These are phyloP conservation scores for Drosera capensis DNA, from an alignment of 148 eudicot species.

Conservation along the genomic window DNA sequence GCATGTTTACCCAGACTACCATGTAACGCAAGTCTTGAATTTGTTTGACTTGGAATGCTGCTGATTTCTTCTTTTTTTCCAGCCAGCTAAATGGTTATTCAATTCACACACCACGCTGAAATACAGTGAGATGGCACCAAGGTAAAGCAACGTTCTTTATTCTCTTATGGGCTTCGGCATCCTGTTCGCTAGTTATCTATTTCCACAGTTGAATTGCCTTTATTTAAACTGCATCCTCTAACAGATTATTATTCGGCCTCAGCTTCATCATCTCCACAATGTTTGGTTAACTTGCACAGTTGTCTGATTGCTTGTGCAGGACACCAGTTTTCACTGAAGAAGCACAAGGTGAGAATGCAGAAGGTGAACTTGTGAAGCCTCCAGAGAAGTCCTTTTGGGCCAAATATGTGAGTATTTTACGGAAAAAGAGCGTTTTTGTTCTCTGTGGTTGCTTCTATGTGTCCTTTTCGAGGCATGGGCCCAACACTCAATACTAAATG, in stretches of 20 bases:
- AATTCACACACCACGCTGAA: slow-evolving; percentile 75
- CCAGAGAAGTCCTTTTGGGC: slow-evolving; percentile 96
- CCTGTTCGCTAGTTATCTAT: not conserved
- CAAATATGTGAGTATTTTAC: slow-evolving; percentile 63
- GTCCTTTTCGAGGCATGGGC: not conserved
- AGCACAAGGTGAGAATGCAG: slow-evolving; percentile 32
- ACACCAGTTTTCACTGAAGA: slow-evolving; percentile 78
- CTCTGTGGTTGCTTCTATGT: not conserved
- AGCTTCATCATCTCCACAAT: not conserved
- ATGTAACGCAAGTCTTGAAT: not conserved
- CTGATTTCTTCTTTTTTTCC: slow-evolving; percentile 20
- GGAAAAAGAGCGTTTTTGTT: not conserved
- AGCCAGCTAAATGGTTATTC: slow-evolving; percentile 93
- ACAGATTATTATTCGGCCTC: not conserved
- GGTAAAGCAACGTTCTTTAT: slow-evolving; percentile 22
- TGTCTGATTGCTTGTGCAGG: slow-evolving; percentile 27
- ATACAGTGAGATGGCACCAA: slow-evolving; percentile 75
- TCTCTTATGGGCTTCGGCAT: not conserved
- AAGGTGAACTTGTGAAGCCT: slow-evolving; percentile 49
- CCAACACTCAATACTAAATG: not conserved
- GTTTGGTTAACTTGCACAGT: slow-evolving; percentile 1
- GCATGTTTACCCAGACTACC: not conserved
- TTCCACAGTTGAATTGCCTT: not conserved
- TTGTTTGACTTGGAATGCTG: slow-evolving; percentile 1
- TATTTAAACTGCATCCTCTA: not conserved